These are phyloP conservation scores for Nemophila menziesii DNA, from an alignment of 257 asterid genomes.

Conservation along the genomic window DNA sequence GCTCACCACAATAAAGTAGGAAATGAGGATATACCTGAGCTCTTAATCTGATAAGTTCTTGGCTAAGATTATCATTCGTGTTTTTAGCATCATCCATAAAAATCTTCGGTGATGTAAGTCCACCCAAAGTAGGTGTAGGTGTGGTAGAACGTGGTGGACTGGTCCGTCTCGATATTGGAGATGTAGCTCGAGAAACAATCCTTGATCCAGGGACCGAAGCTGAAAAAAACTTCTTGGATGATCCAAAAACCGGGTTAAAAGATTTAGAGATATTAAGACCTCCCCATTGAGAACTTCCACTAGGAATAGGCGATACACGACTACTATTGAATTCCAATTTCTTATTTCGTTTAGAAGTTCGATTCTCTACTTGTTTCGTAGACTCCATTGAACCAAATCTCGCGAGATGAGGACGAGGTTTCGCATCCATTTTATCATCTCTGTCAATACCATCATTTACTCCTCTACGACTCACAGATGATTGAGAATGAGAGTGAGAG, in stretches of 20 bases:
- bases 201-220: slow-evolving; percentile 99
- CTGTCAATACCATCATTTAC: slow-evolving; percentile 38
- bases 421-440: slow-evolving; percentile 53
- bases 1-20: slow-evolving; percentile 3
- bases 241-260: slow-evolving; percentile 77
- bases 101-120: slow-evolving; percentile 76
- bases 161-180: slow-evolving; percentile 80
- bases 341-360: slow-evolving; percentile 64
- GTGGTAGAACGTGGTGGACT: slow-evolving; percentile 99
- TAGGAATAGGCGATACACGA: slow-evolving; percentile 91
- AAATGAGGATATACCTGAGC: slow-evolving; percentile 50
- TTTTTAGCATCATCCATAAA: slow-evolving; percentile 51
- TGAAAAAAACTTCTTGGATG: slow-evolving; percentile 85
- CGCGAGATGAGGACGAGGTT: slow-evolving; percentile 63
- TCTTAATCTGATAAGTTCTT: slow-evolving; percentile 71
- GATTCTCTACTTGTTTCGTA: slow-evolving; percentile 68
- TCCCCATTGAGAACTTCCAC: slow-evolving; percentile 84
- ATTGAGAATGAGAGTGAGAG: too few species aligned
- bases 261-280: slow-evolving; percentile 67
- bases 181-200: slow-evolving; percentile 97
- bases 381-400: slow-evolving; percentile 84
- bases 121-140: slow-evolving; percentile 95
- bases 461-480: slow-evolving; percentile 56
- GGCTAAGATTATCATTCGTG: slow-evolving; percentile 57
- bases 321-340: slow-evolving; percentile 78